A percentile compares a stretch with the other conserved stretches of the same genome.
Evolutionary conservation across 768 basidiomycete genomes (phyloP).

Genomic region (Psilocybe azurescens): DNA sequence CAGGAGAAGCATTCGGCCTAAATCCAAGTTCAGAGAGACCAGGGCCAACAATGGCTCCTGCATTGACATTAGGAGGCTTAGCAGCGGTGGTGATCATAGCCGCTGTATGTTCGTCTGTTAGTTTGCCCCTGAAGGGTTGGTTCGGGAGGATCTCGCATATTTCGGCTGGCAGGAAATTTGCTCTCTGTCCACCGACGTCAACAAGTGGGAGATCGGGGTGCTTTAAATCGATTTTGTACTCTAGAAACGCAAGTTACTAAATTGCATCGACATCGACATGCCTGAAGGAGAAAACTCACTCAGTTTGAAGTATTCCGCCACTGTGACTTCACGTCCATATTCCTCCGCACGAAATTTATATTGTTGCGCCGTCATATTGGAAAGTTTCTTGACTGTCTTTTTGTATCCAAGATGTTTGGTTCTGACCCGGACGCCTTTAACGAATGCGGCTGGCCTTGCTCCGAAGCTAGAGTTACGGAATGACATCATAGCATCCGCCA

Average conservation of each 20-base stretch:
- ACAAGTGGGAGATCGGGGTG: conserved; percentile 60
- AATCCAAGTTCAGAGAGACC: conserved; percentile 72
- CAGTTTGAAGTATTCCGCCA: conserved; percentile 68
- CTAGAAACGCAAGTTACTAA: conserved; percentile 39
- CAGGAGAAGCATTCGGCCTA: conserved; percentile 38
- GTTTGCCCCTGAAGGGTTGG: conserved; percentile 72
- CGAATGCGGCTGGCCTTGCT: conserved; percentile 65
- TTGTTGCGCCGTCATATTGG: conserved; percentile 49
- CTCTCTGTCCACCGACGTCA: conserved; percentile 57
- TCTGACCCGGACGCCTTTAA: conserved; percentile 66
- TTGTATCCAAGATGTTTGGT: conserved; percentile 76
- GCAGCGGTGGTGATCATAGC: conserved; percentile 77
- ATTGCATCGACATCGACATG: conserved; percentile 33
- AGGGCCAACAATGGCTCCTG: conserved; percentile 57
- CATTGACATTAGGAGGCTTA: conserved; percentile 74
- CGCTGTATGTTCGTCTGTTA: conserved; percentile 72
- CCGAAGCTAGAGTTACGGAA: conserved; percentile 63
- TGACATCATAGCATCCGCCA: conserved; percentile 63
- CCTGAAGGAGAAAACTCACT: conserved; percentile 49
- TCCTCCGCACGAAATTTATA: conserved; percentile 65
- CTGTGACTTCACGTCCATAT: conserved; percentile 54
- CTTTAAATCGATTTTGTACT: conserved; percentile 60
- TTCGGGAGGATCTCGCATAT: conserved; percentile 73
- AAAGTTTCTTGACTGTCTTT: conserved; percentile 69
- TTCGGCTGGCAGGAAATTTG: conserved; percentile 68